Base-by-base conservation (phyloP, 2,329 filamentous ascomycete genomes). In the Aspergillus awamori region DNA sequence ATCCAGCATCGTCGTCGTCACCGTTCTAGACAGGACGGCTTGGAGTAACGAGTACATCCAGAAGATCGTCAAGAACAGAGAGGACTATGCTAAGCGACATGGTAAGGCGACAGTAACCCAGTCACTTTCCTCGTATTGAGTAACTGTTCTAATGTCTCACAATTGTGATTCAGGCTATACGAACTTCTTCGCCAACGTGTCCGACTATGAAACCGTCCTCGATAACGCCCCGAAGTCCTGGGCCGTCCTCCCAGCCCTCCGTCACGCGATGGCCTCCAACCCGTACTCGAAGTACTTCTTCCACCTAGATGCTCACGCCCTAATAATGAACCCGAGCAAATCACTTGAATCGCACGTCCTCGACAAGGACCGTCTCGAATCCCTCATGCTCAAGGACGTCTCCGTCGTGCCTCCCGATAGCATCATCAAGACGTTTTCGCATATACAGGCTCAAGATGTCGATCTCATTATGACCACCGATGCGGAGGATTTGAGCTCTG, bases 361-460 rank as follows among this genome's bases (percentile, higher is more conserved):
- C 75, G 81, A 86, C 10, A 79, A 87, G 10, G 80, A 81, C 56
- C 86, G 82, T 59, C 83, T 99, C 52, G 90, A 96, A 71, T 82
- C 82, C 22, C 75, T 91, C 59, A 97, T 98, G 92, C 86, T 95
- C 69, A 90, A 88, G 74, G 91, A 97, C 75, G 84, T 88, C 57
- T 87, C 95, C 5, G 87, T 99, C 54, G 94, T 98, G 8, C 95
- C 94, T 2, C 95, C 96, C 0, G 92, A 97, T 78, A 96, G 92
- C 79, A 93, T 99, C 69, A 98, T 99, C 80, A 94, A 91, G 81
- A 98, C 96, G 0, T 97, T 96, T 74, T 81, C 85, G 15, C 89
- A 96, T 72, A 81, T 97, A n/a, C 87, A 87, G 64, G 89, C 88
- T 38, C 83, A 90, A 48, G 86, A 93, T 59, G 87, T 96, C 45